Conservation (phyloP, 345 rosid species). For the Populus simonii region DNA sequence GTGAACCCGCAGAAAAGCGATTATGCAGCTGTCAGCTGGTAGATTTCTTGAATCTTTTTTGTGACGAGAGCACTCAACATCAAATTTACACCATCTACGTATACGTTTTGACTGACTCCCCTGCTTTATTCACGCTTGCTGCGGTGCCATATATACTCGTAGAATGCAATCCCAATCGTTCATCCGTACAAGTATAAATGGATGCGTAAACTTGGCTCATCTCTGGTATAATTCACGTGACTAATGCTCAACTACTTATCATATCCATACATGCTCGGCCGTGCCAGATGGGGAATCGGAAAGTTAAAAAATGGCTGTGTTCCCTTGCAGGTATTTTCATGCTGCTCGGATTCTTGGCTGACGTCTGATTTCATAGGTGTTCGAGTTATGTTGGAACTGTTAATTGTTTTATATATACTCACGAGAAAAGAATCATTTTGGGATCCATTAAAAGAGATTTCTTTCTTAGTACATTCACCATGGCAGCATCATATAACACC, state of each 20-base stretch:
- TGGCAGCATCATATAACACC: no score
- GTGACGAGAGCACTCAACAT: not conserved
- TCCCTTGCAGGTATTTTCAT: not conserved
- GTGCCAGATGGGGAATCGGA: not conserved
- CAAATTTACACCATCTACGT: not conserved
- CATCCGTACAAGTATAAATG: no score
- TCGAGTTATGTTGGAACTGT: no score
- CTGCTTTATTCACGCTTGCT: not conserved
- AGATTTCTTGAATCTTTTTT: not conserved
- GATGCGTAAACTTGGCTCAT: not conserved
- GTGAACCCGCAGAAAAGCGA: constrained; percentile 10
- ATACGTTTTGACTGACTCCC: not conserved
- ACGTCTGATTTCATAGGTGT: not conserved
- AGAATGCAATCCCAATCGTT: no score
- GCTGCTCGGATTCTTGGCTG: not conserved
- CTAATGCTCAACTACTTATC: not conserved
- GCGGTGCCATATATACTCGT: not conserved
- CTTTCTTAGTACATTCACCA: no score
- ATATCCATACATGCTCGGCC: not conserved
- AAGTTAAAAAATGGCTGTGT: not conserved
- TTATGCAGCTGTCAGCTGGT: not conserved
- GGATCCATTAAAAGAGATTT: no score
- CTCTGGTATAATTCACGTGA: not conserved
- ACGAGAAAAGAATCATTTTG: no score
- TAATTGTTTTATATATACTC: no score